A percentile compares a stretch with the other conserved stretches of the same genome.
Conservation (phyloP, 768 basidiomycete genomes). For the Amanita molliuscula region DNA sequence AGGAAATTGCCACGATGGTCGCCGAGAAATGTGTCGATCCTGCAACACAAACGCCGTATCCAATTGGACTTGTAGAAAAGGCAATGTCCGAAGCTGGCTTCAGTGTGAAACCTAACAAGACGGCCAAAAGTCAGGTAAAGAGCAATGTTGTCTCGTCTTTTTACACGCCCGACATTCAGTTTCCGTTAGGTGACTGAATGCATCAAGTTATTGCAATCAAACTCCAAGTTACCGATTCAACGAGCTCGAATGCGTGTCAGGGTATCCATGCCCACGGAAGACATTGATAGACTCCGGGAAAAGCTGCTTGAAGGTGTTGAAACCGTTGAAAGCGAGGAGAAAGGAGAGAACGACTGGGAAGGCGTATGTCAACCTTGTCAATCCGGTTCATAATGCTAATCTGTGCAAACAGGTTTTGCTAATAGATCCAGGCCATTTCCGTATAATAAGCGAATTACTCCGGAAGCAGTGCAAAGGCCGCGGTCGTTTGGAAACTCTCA, state of each 20-base stretch:
- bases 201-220: conserved; percentile 71
- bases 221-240: conserved; percentile 85
- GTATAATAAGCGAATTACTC: conserved; percentile 78
- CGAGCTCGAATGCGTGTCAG: conserved; percentile 89
- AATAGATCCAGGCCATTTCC: conserved; percentile 90
- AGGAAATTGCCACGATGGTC: conserved; percentile 89
- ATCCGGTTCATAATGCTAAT: background rate
- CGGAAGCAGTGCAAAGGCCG: conserved; percentile 87
- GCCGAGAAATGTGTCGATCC: conserved; percentile 97
- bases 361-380: conserved; percentile 42
- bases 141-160: background rate
- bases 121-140: conserved; percentile 85
- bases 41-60: conserved; percentile 77
- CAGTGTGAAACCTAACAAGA: conserved; percentile 82
- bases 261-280: conserved; percentile 58
- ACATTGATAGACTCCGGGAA: conserved; percentile 60
- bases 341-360: conserved; percentile 71
- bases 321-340: conserved; percentile 77
- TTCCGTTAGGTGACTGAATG: conserved; percentile 72
- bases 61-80: conserved; percentile 95
- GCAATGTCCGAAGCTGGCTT: conserved; percentile 94
- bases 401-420: conserved; percentile 56
- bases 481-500: conserved; percentile 77
- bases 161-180: background rate
- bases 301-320: conserved; percentile 67